A percentile compares a stretch with the other conserved stretches of the same genome.
Evolutionary conservation across 805 yeast species (phyloP).

Genomic region (Sugiyamaella marilandica): DNA sequence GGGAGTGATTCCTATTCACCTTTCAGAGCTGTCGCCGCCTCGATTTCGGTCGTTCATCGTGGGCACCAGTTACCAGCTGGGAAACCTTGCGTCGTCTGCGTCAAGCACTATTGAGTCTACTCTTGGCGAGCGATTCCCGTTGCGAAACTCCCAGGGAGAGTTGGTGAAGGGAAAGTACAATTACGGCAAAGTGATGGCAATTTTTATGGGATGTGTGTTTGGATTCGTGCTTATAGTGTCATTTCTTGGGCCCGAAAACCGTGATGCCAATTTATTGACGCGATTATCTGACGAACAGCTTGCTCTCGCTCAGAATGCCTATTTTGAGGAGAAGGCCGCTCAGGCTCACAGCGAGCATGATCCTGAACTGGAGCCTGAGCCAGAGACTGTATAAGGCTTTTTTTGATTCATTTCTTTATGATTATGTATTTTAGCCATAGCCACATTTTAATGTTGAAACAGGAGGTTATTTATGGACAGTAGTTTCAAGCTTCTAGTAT

Average conservation of each 20-base stretch:
- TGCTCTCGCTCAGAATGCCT: slow-evolving; percentile 9
- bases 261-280: slow-evolving; percentile 19
- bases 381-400: too few species aligned
- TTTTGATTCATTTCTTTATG: too few species aligned
- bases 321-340: slow-evolving; percentile 11
- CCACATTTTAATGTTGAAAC: too few species aligned
- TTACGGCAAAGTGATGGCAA: slow-evolving; percentile 69
- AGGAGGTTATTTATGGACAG: too few species aligned
- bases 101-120: slow-evolving; percentile 65
- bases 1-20: slow-evolving; percentile 66
- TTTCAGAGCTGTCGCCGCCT: slow-evolving; percentile 62
- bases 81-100: slow-evolving; percentile 68
- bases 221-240: slow-evolving; percentile 45
- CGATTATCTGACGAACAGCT: slow-evolving; percentile 18
- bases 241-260: slow-evolving; percentile 55
- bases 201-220: slow-evolving; percentile 62
- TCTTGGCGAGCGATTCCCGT: slow-evolving; percentile 58
- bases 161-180: slow-evolving; percentile 38
- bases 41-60: slow-evolving; percentile 57
- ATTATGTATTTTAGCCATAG: too few species aligned
- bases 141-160: slow-evolving; percentile 34
- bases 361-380: too few species aligned
- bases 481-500: too few species aligned
- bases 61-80: slow-evolving; percentile 64
- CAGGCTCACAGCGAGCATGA: slow-evolving; percentile 2